phyloP scores from a whole-genome alignment of 805 yeast genomes.

The Zygosaccharomyces pseudorouxii region DNA sequence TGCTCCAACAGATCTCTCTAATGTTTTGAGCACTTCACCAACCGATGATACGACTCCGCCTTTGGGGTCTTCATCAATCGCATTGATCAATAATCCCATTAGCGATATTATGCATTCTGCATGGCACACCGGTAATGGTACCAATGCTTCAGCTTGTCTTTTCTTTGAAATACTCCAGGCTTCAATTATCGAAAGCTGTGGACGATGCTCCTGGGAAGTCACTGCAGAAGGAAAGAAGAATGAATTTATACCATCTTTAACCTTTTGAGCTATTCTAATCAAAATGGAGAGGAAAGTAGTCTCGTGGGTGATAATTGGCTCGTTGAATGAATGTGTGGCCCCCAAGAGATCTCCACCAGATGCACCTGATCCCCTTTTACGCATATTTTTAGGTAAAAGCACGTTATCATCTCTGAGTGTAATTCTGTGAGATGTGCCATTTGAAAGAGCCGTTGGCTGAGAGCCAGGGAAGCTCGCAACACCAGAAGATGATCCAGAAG shows the following conservation, averaged over 20 bases:
- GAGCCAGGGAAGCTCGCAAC: slow-evolving; percentile 18
- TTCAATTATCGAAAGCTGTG: slow-evolving; percentile 25
- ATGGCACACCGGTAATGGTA: slow-evolving; percentile 61
- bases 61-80: slow-evolving; percentile 60
- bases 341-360: slow-evolving; percentile 1
- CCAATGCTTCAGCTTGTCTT: slow-evolving; percentile 56
- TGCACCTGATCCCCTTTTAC: slow-evolving; percentile 5
- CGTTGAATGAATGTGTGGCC: slow-evolving; percentile 20
- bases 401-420: slow-evolving; percentile 25
- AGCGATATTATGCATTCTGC: slow-evolving; percentile 59
- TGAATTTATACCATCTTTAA: slow-evolving; percentile 10
- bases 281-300: slow-evolving; percentile 22
- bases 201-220: slow-evolving; percentile 12
- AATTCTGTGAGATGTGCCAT: slow-evolving; percentile 20
- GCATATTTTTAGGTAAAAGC: slow-evolving; percentile 12
- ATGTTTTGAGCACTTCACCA: slow-evolving; percentile 52
- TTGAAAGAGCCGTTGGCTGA: slow-evolving; percentile 10
- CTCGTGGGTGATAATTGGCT: slow-evolving; percentile 26
- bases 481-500: slow-evolving; percentile 10
- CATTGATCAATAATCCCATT: slow-evolving; percentile 45
- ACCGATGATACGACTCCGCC: slow-evolving; percentile 50
- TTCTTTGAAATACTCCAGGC: slow-evolving; percentile 31
- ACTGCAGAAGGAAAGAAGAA: slow-evolving; percentile 29
- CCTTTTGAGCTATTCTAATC: slow-evolving; percentile 10
- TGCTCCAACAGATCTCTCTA: slow-evolving; percentile 57